Percentiles rank a stretch among this genome's conserved stretches.
Conservation (phyloP, 352 stramenopile genomes). For the Thalassiosira livingstoniorum region DNA sequence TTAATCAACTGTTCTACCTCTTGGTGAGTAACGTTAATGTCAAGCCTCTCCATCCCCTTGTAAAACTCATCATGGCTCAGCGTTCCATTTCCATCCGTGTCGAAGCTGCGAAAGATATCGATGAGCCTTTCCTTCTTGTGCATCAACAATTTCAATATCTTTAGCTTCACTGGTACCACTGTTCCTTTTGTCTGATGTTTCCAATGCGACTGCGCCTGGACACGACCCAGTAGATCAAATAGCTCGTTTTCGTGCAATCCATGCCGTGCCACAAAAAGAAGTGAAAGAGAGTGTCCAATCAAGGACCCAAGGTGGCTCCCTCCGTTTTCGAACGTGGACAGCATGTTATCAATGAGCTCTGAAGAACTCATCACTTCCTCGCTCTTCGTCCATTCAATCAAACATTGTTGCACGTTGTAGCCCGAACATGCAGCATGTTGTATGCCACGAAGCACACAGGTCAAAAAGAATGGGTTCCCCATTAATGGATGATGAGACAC, state of each 20-base stretch:
- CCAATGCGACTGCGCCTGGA: slow-evolving; percentile 44
- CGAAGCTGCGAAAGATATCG: slow-evolving; percentile 59
- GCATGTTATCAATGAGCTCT: slow-evolving; percentile 38
- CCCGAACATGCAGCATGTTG: slow-evolving; percentile 21
- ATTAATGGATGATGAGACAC: neutral
- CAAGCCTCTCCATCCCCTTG: slow-evolving; percentile 52
- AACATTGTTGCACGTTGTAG: slow-evolving; percentile 31
- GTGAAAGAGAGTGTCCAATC: slow-evolving; percentile 86
- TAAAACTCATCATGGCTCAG: slow-evolving; percentile 51
- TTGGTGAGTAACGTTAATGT: slow-evolving; percentile 52
- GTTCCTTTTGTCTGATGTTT: slow-evolving; percentile 53
- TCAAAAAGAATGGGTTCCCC: slow-evolving; percentile 48
- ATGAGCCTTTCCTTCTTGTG: slow-evolving; percentile 57
- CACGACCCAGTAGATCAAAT: slow-evolving; percentile 55
- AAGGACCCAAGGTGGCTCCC: slow-evolving; percentile 83
- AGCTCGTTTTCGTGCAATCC: slow-evolving; percentile 90
- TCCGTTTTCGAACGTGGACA: slow-evolving; percentile 25
- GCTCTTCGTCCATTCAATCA: slow-evolving; percentile 32
- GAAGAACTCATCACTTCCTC: slow-evolving; percentile 2
- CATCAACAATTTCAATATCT: slow-evolving; percentile 61
- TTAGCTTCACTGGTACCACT: slow-evolving; percentile 65
- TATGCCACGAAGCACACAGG: slow-evolving; percentile 31
- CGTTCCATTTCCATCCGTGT: slow-evolving; percentile 54
- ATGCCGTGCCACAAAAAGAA: slow-evolving; percentile 91
- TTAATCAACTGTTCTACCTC: slow-evolving; percentile 68